phyloP scores from a whole-genome alignment of 805 yeast species.

The Hanseniaspora guilliermondii region DNA sequence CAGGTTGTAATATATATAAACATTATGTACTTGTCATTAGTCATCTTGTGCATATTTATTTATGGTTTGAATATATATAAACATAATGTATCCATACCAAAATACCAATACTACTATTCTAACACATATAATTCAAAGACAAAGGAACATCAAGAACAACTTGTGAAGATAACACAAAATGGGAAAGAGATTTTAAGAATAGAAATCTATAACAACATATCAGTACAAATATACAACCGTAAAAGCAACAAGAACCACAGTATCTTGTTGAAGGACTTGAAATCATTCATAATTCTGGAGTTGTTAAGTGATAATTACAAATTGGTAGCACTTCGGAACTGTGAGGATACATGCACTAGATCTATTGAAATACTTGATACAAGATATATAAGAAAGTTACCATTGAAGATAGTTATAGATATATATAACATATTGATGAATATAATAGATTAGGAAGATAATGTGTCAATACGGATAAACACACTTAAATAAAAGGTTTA shows the following conservation, averaged over 20 bases:
- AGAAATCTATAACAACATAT: not conserved
- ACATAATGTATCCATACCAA: not conserved
- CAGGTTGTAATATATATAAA: too few species aligned
- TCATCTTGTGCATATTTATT: not conserved
- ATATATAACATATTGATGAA: slow-evolving; percentile 3
- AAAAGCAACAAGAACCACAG: not conserved
- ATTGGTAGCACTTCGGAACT: not conserved
- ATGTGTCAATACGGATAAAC: too few species aligned
- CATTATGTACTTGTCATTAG: too few species aligned
- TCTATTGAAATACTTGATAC: not conserved
- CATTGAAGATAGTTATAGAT: slow-evolving; percentile 2
- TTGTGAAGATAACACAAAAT: not conserved
- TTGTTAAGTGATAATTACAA: not conserved
- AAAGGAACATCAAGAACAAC: not conserved
- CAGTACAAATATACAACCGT: not conserved
- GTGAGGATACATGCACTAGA: not conserved
- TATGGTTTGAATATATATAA: not conserved
- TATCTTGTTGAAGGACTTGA: not conserved
- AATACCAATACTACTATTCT: not conserved
- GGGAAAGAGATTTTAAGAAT: not conserved
- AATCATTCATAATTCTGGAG: not conserved
- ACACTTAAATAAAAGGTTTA: too few species aligned
- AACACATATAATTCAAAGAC: not conserved
- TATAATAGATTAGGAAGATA: not conserved
- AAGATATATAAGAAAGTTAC: not conserved